phyloP scores from a whole-genome alignment of 2,329 filamentous ascomycete genomes.

The Bipolaris cookei region DNA sequence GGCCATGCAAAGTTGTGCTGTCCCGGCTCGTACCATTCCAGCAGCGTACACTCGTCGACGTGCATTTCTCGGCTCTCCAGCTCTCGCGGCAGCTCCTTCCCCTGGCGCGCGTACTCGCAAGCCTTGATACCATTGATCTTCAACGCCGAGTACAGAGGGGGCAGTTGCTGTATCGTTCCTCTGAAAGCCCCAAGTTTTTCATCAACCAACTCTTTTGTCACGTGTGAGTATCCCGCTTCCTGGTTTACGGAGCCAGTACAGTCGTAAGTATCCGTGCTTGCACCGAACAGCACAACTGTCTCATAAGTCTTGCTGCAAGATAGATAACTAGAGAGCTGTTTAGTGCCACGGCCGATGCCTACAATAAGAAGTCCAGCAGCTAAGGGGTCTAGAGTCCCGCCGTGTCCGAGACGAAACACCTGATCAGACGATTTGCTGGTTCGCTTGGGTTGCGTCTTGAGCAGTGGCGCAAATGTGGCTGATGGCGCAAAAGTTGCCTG shows the following conservation, averaged over 20 bases:
- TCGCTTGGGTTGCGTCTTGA: conserved; percentile 25
- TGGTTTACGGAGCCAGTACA: conserved; percentile 28
- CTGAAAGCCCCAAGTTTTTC: conserved; percentile 26
- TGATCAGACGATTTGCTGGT: conserved; percentile 29
- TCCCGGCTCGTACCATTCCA: conserved; percentile 33
- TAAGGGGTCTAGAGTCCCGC: conserved; percentile 41
- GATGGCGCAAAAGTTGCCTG: conserved; percentile 30
- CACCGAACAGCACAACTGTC: conserved; percentile 36
- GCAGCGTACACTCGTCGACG: conserved; percentile 37
- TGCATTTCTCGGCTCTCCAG: conserved; percentile 37
- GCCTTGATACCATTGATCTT: conserved; percentile 42
- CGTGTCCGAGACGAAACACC: conserved; percentile 40
- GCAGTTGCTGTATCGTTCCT: conserved; percentile 34
- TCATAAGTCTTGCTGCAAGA: conserved; percentile 40
- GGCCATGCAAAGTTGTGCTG: conserved; percentile 26
- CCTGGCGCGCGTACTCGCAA: conserved; percentile 37
- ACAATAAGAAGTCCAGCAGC: conserved; percentile 41
- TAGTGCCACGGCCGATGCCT: conserved; percentile 41
- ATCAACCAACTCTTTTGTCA: conserved; percentile 29
- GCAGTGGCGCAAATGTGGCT: conserved; percentile 25
- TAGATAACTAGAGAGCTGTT: conserved; percentile 35
- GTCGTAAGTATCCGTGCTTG: conserved; percentile 42
- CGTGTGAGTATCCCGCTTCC: conserved; percentile 20
- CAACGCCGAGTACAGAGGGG: conserved; percentile 40
- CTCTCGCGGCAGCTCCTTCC: conserved; percentile 32